Percentiles rank a stretch among this genome's conserved stretches.
These are phyloP conservation scores for Erysimum cheiri DNA, from an alignment of 441 rosid genomes.

Conservation along the genomic window DNA sequence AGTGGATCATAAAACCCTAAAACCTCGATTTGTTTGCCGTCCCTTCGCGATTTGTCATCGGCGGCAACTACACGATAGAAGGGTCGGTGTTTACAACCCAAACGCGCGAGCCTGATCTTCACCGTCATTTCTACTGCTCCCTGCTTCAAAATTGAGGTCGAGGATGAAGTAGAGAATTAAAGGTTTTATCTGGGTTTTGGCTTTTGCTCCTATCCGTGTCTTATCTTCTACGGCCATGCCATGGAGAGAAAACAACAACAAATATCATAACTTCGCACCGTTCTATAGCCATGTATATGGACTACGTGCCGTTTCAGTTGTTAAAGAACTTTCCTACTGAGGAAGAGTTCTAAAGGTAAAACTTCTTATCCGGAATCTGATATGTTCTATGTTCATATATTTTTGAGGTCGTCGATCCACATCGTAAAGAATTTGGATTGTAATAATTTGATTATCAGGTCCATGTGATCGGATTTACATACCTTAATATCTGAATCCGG, in stretches of 20 bases:
- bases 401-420: too few relatives aligned
- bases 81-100: constrained; percentile 68
- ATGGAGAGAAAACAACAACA: background rate
- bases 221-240: background rate
- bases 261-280: background rate
- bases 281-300: background rate
- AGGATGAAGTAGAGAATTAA: background rate
- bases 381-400: too few relatives aligned
- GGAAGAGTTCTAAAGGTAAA: too few relatives aligned
- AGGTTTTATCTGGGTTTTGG: background rate
- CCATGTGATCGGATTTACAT: background rate
- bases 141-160: background rate
- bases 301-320: constrained; percentile 26
- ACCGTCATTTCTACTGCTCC: constrained; percentile 52
- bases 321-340: too few relatives aligned
- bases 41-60: constrained; percentile 72
- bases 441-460: background rate
- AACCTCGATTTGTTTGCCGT: constrained; percentile 78
- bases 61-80: constrained; percentile 73
- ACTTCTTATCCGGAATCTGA: background rate
- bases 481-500: background rate
- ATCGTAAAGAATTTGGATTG: background rate
- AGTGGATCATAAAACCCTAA: constrained; percentile 71
- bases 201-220: constrained; percentile 9
- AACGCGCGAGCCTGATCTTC: constrained; percentile 64